Percentiles rank a stretch among this genome's conserved stretches.
Conservation (phyloP, 2,329 filamentous ascomycete species). For the Fulvia fulva region DNA sequence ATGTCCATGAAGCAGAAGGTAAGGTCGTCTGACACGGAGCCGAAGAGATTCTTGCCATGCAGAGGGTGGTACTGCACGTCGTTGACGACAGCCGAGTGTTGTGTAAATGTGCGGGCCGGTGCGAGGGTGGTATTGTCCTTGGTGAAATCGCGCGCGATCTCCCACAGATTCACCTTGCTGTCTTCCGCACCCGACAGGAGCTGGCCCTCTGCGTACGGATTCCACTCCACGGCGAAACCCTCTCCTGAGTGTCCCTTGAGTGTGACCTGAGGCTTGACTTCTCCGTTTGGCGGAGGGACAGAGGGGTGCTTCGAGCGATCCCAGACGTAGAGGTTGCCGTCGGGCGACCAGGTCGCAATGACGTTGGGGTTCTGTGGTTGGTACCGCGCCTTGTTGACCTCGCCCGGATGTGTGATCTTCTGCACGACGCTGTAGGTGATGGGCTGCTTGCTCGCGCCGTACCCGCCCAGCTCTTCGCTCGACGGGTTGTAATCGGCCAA, state of each 20-base stretch:
- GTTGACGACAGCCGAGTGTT: slow-evolving; percentile 89
- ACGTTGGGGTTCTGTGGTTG: slow-evolving; percentile 97
- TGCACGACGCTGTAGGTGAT: slow-evolving; percentile 91
- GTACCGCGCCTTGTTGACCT: slow-evolving; percentile 98
- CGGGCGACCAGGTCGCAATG: slow-evolving; percentile 86
- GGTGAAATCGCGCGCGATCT: slow-evolving; percentile 68
- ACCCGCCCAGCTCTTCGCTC: slow-evolving; percentile 87
- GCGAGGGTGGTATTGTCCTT: slow-evolving; percentile 66
- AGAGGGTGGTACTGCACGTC: slow-evolving; percentile 94
- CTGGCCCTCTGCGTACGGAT: slow-evolving; percentile 73
- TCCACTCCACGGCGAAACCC: slow-evolving; percentile 93
- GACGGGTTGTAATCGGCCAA: slow-evolving; percentile 86
- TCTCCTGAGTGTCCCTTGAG: slow-evolving; percentile 81
- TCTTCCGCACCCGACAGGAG: slow-evolving; percentile 91
- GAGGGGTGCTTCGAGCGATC: slow-evolving; percentile 91
- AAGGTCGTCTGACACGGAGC: slow-evolving; percentile 90
- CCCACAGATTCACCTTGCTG: slow-evolving; percentile 87
- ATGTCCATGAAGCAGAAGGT: slow-evolving; percentile 89
- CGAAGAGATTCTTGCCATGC: slow-evolving; percentile 72
- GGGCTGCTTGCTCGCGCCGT: slow-evolving; percentile 71
- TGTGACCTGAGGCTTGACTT: slow-evolving; percentile 76
- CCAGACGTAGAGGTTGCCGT: slow-evolving; percentile 86
- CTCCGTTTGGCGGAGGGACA: slow-evolving; percentile 56
- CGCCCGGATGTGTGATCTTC: slow-evolving; percentile 91
- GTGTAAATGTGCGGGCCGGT: slow-evolving; percentile 72